phyloP scores from a whole-genome alignment of 2,329 filamentous ascomycete species.

The Alternaria rosae region DNA sequence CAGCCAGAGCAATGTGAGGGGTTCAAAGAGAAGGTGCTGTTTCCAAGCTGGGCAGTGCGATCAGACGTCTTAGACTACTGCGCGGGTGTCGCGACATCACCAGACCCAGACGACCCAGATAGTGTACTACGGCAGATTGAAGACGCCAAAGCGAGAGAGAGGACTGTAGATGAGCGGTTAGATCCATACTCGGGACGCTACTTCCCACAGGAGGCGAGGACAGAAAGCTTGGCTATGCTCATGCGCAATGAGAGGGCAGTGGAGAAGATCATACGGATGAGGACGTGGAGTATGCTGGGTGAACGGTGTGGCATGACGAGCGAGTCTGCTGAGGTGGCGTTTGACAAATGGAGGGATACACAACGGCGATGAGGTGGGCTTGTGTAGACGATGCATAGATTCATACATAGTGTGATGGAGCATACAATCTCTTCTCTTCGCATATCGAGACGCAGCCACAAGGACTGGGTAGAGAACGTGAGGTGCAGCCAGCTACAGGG shows the following conservation, averaged over 20 bases:
- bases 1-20: constrained; percentile 67
- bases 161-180: constrained; percentile 82
- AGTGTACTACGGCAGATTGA: constrained; percentile 73
- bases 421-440: constrained; percentile 17
- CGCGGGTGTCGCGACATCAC: constrained; percentile 82
- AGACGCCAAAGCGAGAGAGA: constrained; percentile 72
- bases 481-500: background rate
- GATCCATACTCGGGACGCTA: constrained; percentile 91
- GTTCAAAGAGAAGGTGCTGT: constrained; percentile 81
- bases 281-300: constrained; percentile 81
- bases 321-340: constrained; percentile 52
- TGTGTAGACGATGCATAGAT: background rate
- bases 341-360: constrained; percentile 43
- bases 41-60: constrained; percentile 86
- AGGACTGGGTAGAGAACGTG: background rate
- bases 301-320: constrained; percentile 72
- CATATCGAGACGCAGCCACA: background rate
- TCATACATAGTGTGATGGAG: background rate
- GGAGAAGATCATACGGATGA: constrained; percentile 78
- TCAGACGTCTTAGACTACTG: constrained; percentile 90
- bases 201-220: constrained; percentile 79
- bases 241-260: constrained; percentile 78
- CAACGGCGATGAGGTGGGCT: constrained; percentile 11
- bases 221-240: constrained; percentile 77
- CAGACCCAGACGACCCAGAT: constrained; percentile 87